Evolutionary conservation across 2,329 filamentous ascomycete genomes (phyloP).

Genomic region (Dactylellina cionopaga): DNA sequence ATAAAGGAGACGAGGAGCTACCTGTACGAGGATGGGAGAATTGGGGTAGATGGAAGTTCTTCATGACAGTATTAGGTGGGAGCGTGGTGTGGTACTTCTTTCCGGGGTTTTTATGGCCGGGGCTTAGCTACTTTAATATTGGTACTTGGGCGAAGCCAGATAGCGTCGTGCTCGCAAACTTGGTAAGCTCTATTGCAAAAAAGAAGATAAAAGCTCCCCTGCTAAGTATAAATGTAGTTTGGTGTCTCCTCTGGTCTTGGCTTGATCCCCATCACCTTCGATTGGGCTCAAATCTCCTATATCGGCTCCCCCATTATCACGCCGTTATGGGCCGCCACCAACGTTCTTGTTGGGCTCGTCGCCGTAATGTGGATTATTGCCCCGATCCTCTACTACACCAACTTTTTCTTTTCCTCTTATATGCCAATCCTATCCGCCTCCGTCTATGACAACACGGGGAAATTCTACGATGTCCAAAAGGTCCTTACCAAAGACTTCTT

Average conservation of each 20-base stretch:
- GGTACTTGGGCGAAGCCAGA: conserved; percentile 88
- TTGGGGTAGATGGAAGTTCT: conserved; percentile 77
- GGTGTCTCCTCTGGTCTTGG: conserved; percentile 85
- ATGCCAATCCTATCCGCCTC: conserved; percentile 86
- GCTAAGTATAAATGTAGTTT: conserved; percentile 65
- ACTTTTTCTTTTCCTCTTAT: conserved; percentile 81
- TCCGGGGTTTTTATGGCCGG: conserved; percentile 82
- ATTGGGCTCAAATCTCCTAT: conserved; percentile 89
- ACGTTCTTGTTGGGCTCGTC: conserved; percentile 81
- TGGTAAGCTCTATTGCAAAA: conserved; percentile 63
- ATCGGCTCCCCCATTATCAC: conserved; percentile 86
- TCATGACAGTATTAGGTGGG: conserved; percentile 61
- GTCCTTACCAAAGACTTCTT: conserved; percentile 81
- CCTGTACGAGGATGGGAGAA: conserved; percentile 82
- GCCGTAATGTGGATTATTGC: conserved; percentile 87
- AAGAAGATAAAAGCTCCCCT: too few species aligned
- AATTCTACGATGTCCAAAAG: conserved; percentile 81
- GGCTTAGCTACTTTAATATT: conserved; percentile 87
- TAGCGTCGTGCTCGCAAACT: conserved; percentile 84
- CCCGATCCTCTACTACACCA: conserved; percentile 81
- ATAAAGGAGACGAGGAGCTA: conserved; percentile 72
- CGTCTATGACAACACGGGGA: conserved; percentile 85
- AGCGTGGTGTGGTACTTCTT: conserved; percentile 86
- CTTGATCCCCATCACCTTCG: conserved; percentile 85
- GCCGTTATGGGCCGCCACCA: conserved; percentile 86